Conservation (phyloP, 2,329 filamentous ascomycete genomes). For the Verticillium isaacii region DNA sequence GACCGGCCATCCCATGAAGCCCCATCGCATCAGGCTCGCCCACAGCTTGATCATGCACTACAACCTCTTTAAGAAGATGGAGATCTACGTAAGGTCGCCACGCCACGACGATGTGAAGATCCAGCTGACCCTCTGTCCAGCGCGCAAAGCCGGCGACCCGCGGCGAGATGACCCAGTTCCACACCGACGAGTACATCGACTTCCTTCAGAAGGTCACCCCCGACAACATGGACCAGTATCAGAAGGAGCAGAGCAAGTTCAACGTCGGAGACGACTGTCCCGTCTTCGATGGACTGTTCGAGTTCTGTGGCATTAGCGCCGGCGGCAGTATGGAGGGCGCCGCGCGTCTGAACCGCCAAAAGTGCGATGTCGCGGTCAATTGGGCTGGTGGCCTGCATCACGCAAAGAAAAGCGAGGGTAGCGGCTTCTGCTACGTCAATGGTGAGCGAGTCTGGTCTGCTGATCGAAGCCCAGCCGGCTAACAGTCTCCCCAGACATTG, state of each 20-base stretch:
- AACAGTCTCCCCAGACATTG: constrained; percentile 65
- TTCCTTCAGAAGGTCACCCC: constrained; percentile 94
- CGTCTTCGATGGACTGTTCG: constrained; percentile 95
- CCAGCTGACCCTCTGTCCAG: constrained; percentile 33
- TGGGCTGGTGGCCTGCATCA: constrained; percentile 98
- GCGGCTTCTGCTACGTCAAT: constrained; percentile 98
- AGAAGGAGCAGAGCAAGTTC: constrained; percentile 87
- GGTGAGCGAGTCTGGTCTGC: constrained; percentile 47
- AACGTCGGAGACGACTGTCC: constrained; percentile 97
- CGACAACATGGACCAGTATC: constrained; percentile 95
- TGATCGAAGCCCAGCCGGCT: not conserved
- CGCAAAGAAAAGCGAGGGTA: constrained; percentile 94
- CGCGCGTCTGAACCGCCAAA: constrained; percentile 79
- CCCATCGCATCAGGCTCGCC: constrained; percentile 88
- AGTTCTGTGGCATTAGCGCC: constrained; percentile 92
- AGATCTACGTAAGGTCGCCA: constrained; percentile 65
- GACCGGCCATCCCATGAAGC: constrained; percentile 97
- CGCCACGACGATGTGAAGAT: constrained; percentile 26
- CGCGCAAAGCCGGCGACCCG: constrained; percentile 81
- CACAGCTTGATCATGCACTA: constrained; percentile 97
- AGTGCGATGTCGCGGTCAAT: constrained; percentile 96
- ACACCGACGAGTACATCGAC: constrained; percentile 92
- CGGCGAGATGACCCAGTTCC: constrained; percentile 90
- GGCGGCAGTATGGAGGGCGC: constrained; percentile 93
- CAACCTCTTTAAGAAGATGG: constrained; percentile 93